phyloP scores from a whole-genome alignment of 1,139 yeast genomes.

The Suhomyces atakaporum region DNA sequence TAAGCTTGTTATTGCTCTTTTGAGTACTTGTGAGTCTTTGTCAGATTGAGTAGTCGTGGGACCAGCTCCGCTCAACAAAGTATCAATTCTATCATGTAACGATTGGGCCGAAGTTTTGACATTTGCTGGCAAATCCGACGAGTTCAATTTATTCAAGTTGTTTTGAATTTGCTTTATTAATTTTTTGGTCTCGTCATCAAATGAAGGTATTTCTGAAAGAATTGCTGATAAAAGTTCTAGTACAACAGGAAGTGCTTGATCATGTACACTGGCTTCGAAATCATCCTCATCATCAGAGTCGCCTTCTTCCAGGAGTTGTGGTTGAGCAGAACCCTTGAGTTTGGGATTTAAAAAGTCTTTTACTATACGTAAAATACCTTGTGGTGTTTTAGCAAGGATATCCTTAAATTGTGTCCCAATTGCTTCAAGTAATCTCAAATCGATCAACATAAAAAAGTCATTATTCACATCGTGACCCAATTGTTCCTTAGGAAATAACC shows the following conservation, averaged over 20 bases:
- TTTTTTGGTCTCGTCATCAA: slow-evolving; percentile 23
- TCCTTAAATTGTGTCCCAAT: slow-evolving; percentile 64
- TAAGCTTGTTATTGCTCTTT: slow-evolving; percentile 64
- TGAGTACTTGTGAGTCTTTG: slow-evolving; percentile 35
- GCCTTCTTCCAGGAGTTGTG: slow-evolving; percentile 24
- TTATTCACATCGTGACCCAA: slow-evolving; percentile 25
- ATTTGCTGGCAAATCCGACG: slow-evolving; percentile 7
- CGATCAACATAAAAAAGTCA: slow-evolving; percentile 53
- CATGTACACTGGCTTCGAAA: slow-evolving; percentile 22
- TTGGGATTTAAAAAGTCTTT: slow-evolving; percentile 42
- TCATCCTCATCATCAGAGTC: slow-evolving; percentile 50
- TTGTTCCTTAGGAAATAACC: slow-evolving; percentile 33
- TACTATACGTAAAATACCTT: slow-evolving; percentile 58
- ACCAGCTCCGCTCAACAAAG: slow-evolving; percentile 30
- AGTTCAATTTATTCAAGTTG: slow-evolving; percentile 25
- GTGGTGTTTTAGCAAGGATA: slow-evolving; percentile 61
- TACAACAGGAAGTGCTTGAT: slow-evolving; percentile 35
- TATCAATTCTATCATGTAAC: slow-evolving; percentile 32
- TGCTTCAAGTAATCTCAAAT: slow-evolving; percentile 64
- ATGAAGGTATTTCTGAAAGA: slow-evolving; percentile 42
- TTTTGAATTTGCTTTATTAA: slow-evolving; percentile 31
- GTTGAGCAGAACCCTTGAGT: slow-evolving; percentile 3
- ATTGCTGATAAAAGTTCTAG: slow-evolving; percentile 59
- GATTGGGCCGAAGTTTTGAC: slow-evolving; percentile 26
- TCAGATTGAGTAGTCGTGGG: slow-evolving; percentile 18